These are phyloP conservation scores for Waltergamsia citrina DNA, from an alignment of 2,329 filamentous ascomycete genomes.

Conservation along the genomic window DNA sequence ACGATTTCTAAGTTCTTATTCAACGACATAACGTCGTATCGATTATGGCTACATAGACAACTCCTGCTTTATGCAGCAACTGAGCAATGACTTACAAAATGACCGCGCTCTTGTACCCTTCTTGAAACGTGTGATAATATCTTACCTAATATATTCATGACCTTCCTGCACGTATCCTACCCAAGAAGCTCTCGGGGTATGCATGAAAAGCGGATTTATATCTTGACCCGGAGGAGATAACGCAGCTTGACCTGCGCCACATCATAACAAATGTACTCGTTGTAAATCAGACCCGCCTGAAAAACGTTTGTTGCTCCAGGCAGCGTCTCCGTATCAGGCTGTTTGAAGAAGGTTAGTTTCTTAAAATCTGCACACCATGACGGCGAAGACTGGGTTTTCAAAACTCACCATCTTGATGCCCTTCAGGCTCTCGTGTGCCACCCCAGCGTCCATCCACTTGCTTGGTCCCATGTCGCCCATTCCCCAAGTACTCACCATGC, in stretches of 20 bases:
- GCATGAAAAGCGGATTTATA: conserved; percentile 17
- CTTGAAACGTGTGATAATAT: no score
- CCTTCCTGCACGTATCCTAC: no score
- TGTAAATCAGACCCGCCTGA: conserved; percentile 48
- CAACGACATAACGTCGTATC: no score
- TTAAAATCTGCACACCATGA: background rate
- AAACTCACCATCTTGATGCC: conserved; percentile 60
- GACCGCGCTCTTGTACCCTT: no score
- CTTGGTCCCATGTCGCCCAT: conserved; percentile 54
- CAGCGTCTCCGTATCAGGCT: conserved; percentile 35
- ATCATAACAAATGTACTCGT: conserved; percentile 68
- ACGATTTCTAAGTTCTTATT: no score
- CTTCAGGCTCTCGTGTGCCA: conserved; percentile 52
- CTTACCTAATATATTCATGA: no score
- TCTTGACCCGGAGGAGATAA: conserved; percentile 57
- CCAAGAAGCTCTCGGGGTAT: no score
- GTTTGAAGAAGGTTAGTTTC: conserved; percentile 4
- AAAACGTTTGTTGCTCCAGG: conserved; percentile 38
- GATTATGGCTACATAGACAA: no score
- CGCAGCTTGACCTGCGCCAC: conserved; percentile 59
- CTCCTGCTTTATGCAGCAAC: no score
- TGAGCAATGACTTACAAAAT: no score
- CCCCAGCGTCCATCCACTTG: conserved; percentile 67
- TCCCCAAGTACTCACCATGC: conserved; percentile 61
- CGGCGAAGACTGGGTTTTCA: background rate